Evolutionary conservation across 192 early-diverging fungal species (phyloP), one percentile per base, ranked within the genome.

Genomic region (Helicostylum pulchrum): DNA sequence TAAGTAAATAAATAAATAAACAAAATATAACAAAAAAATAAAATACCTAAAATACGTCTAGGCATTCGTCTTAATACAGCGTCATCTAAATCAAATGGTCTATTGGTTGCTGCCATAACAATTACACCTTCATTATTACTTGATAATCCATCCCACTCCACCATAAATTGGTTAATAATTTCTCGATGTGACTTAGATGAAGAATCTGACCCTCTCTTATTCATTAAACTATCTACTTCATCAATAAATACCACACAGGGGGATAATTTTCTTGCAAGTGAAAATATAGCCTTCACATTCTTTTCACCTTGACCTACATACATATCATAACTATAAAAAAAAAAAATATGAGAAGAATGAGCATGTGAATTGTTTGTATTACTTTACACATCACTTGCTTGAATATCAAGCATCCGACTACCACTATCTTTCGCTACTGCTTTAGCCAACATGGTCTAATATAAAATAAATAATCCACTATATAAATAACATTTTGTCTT

Each of bases 221-320:
- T 80, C 78, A 98, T 93, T 39, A 98, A 72, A 23, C 93, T 91
- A 60, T 98, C 96, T 0, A 97, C 90, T 66, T 97, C 96, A 70
- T 99, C 96, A 61, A 99, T 71, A 64, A 97, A 99, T n/a, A 99
- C 87, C 1, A 99, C 94, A 74, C 96, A 99, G 2, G 96, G 96
- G 11, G 90, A 81, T 1, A 96, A 71, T 67, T 94, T 95, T 26
- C 96, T 70, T 2, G 96, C 96, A 23, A 97, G 78, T 30, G 92
- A 90, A 67, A 99, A 99, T 31, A 99, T 81, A 0, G 94, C 96
- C 68, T 71, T 79, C 8, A 95, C 95, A 61, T 95, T 94, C 80
- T 99, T 99, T 70, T 99, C 96, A 17, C 94, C 93, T 72, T 99
- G 94, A 17, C 96, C 96, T 20, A 96, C 90, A 72, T 94, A 94